Base-by-base conservation (phyloP, 495 filamentous ascomycete species). In the Umbilicaria muhlenbergii region DNA sequence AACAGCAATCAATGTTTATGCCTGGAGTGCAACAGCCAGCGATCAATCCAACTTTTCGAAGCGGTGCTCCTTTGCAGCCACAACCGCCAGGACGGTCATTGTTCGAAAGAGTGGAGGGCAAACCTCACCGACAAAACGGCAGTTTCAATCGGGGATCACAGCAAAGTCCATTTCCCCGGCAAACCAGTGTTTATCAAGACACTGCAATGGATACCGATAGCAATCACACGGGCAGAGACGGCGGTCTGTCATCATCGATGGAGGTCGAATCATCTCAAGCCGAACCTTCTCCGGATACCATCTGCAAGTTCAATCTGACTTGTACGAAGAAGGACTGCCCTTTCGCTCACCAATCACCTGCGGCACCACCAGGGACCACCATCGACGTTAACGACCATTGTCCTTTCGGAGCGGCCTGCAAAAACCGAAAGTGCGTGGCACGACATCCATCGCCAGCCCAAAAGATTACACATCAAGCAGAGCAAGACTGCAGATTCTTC, bases 271-370 rank as follows among this genome's bases (percentile, higher is more conserved):
- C 34, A 31, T 55, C 58, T 19, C 54, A 57, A 33, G 12, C 39
- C 10, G 57, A 58, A 31, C 32, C 35, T 12, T 38, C 53, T 2
- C 43, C 46, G 28, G 47, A 55, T 21, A 56, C 47, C 1, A 42
- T 51, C 32, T 99, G 91, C 71, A 83, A 78, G 37, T 99, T 80
- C 66, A 94, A 94, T 62, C 67, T 86, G 31, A 67, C 71, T 39
- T 99, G 91, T 64, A 83, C 78, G 15, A 87, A 92, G 56, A 73
- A 75, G 48, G 86, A 94, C 45, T 99, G 91, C 59, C 78, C 76
- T 36, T 96, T 84, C 58, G 91, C 84, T 19, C 91, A 99, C 54
- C 91, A 94, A 58, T 94, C 88, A 12, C 84, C 91, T 19, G 88
- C 83, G 16, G 87, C 89, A 33, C 83, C 84, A 13, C 80, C 80